Evolutionary conservation across 768 basidiomycete genomes (phyloP).

Genomic region (Infundibulicybe gibba): DNA sequence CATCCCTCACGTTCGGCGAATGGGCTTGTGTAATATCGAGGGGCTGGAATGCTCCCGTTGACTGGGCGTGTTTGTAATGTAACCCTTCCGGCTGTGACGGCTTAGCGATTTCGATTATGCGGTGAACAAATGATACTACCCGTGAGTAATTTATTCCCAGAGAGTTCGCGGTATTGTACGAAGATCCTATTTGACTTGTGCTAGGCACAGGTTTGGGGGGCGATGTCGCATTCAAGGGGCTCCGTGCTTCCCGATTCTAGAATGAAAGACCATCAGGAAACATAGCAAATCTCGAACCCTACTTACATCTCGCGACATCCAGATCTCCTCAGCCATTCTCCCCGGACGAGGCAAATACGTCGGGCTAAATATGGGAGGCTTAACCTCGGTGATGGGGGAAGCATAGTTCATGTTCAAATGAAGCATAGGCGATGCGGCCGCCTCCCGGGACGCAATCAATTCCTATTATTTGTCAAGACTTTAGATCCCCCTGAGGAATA

Average conservation of each 20-base stretch:
- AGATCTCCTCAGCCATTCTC: constrained; percentile 23
- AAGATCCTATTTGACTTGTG: background rate
- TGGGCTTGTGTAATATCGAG: no score
- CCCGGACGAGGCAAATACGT: constrained; percentile 28
- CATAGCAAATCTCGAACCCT: background rate
- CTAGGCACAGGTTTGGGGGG: background rate
- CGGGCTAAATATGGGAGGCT: constrained; percentile 29
- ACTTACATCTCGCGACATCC: constrained; percentile 28
- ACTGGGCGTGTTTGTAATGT: no score
- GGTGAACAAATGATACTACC: background rate
- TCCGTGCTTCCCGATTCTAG: constrained; percentile 3
- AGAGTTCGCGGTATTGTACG: background rate
- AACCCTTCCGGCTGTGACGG: no score
- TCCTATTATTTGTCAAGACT: background rate
- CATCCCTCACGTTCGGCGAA: no score
- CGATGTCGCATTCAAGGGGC: background rate
- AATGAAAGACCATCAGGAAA: constrained; percentile 1
- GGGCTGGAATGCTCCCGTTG: no score
- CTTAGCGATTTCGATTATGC: background rate
- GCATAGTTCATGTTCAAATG: constrained; percentile 18
- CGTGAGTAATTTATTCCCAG: background rate
- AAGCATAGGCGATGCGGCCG: constrained; percentile 24
- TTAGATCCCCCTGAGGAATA: background rate
- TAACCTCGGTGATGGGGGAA: constrained; percentile 30
- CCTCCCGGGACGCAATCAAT: constrained; percentile 12